Evolutionary conservation across 305 asterid genomes (phyloP).

Genomic region (Fraxinus latifolia): DNA sequence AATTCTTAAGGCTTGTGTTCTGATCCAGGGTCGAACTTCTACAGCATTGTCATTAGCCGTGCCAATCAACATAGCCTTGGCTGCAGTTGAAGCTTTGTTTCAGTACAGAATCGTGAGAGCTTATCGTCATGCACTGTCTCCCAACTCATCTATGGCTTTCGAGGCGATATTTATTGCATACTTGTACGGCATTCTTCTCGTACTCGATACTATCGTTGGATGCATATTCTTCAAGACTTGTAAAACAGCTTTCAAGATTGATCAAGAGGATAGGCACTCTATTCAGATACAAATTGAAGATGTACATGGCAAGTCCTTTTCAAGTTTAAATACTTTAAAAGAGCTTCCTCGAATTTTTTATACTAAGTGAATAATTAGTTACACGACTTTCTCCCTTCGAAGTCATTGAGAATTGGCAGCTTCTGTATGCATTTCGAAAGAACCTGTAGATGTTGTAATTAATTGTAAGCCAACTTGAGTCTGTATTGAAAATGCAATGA

Average conservation of each 20-base stretch:
- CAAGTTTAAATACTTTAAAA: constrained; percentile 12
- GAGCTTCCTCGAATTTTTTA: constrained; percentile 1
- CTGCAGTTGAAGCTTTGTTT: constrained; percentile 56
- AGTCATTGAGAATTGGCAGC: background rate
- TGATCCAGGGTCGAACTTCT: constrained; percentile 45
- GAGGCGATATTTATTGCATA: constrained; percentile 56
- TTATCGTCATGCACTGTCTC: constrained; percentile 16
- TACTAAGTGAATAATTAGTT: background rate
- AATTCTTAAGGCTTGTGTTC: constrained; percentile 41
- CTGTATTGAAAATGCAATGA: background rate
- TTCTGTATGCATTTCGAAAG: background rate
- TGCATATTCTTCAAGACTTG: constrained; percentile 48
- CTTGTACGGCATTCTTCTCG: constrained; percentile 48
- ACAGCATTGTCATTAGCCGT: constrained; percentile 56
- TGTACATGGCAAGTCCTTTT: constrained; percentile 15
- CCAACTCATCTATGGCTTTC: constrained; percentile 22
- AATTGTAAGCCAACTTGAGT: background rate
- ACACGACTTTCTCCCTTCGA: constrained; percentile 10
- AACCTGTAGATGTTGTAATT: background rate
- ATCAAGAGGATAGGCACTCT: constrained; percentile 23
- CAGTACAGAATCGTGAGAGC: constrained; percentile 44
- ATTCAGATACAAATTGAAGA: constrained; percentile 29
- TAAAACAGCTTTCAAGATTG: constrained; percentile 19
- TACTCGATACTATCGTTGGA: constrained; percentile 51
- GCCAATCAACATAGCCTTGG: constrained; percentile 38